Base-by-base conservation (phyloP, 306 rosid genomes). In the Benincasa hispida region DNA sequence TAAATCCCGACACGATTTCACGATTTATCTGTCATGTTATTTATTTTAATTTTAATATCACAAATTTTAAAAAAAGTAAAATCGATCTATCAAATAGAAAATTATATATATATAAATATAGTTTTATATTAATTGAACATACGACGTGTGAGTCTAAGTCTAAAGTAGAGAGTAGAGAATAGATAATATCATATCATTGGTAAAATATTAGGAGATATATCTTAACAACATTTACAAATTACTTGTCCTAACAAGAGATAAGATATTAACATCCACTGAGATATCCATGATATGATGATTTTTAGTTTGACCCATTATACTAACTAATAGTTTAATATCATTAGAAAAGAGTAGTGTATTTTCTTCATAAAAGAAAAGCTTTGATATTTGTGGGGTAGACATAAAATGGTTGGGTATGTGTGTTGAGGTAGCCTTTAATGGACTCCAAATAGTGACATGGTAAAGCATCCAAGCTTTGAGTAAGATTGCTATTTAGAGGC, bases 381-480 rank as follows among this genome's bases (percentile, higher is more conserved):
- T 27, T 61, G 68, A 65, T n/a, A 65, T 65, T 34, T 65, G 18
- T 67, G 74, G 53, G 37, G 30, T 35, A 12, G 51, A 39, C 32
- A 67, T 11, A 22, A 39, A 35, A 62, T 19, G 47, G 27, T 65
- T 34, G 72, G 6, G 47, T 24, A 18, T 35, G 9, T n/a, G 9
- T n/a, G 21, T 42, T 22, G 32, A 42, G 2, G n/a, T 68, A 24
- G 67, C 34, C 55, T 41, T 68, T 22, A 68, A 68, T 68, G 74
- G 35, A 22, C 6, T 42, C 13, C 21, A 41, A 68, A 24, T 2
- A 42, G 56, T 12, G 34, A 42, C 18, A 67, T 68, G 55, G 54
- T 68, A 68, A 41, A 41, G 74, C 74, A 68, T 68, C 74, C 74
- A 39, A 67, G 32, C 74, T 67, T 67, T 67, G 73, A 21, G 73